Evolutionary conservation across 2,329 filamentous ascomycete species (phyloP), one percentile per base, ranked within the genome.

Genomic region (Chrysosporium queenslandicum): DNA sequence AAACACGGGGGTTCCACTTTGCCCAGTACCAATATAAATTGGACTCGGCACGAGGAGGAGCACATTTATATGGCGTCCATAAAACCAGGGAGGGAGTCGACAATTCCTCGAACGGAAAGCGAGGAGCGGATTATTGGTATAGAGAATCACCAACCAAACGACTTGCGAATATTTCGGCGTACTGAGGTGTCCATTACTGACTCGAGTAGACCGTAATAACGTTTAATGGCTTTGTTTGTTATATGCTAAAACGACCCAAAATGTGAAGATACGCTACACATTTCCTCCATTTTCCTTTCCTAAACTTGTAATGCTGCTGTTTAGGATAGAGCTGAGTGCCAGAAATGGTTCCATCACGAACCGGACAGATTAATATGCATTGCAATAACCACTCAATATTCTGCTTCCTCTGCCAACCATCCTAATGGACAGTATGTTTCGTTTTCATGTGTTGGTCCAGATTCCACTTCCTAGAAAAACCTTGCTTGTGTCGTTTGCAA

Each of bases 391-490:
- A 5, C n/a, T 46, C 30, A 46, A 12, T 23, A 11, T 23, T 36
- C 4, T 12, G 16, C 14, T 27, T 25, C 3, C 29, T 25, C 20
- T 8, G 4, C 9, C 18, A 18, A 36, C n/a, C 20, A 9, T 37
- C 2, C 30, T 23, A 30, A 9, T 1, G 42, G 16, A 0, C 18
- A 27, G 49, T 60, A 57, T 69, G 67, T 42, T 64, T 58, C 7
- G 57, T 63, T 53, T 64, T 63, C 51, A 69, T 43, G 56, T 69
- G 67, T 27, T 64, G 56, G 52, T 67, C 67, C 20, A 69, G 58
- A 55, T 69, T 69, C 67, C 67, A 68, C 12, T 50, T 60, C 12
- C 67, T 62, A 1, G 66, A 63, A 50, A 69, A 69, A 0, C 66
- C 67, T 25, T 46, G 50, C 9, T 47, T 55, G 62, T 62, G 30